These are phyloP conservation scores for Sporothrix schenckii DNA, from an alignment of 2,329 filamentous ascomycete species.

Conservation along the genomic window DNA sequence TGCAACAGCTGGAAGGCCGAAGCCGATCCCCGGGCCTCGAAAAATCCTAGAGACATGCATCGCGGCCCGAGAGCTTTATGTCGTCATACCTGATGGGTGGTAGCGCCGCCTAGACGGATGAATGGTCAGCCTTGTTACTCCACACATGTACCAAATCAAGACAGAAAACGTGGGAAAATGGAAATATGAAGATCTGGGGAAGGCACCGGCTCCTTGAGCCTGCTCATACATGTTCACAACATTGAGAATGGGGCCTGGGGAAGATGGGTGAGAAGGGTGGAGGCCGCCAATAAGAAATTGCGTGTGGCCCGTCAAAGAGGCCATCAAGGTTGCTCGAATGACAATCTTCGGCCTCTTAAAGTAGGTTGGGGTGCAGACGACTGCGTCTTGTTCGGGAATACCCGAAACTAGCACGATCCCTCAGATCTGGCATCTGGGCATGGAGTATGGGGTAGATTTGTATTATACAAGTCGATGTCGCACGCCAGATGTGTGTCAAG, in stretches of 20 bases:
- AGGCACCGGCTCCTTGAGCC: conserved; percentile 8
- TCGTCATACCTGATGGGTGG: conserved; percentile 70
- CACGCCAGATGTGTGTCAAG: conserved; percentile 20
- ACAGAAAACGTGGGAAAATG: conserved; percentile 30
- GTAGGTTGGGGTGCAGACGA: conserved; percentile 8
- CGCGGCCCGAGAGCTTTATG: conserved; percentile 34
- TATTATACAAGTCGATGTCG: background rate
- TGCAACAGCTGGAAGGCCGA: background rate
- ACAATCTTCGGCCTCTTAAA: background rate
- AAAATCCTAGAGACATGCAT: conserved; percentile 27
- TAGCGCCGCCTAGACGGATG: conserved; percentile 64
- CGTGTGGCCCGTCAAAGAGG: conserved; percentile 16
- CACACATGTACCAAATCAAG: conserved; percentile 31
- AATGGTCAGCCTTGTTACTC: conserved; percentile 38
- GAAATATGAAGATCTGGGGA: conserved; percentile 10
- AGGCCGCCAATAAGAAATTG: conserved; percentile 28
- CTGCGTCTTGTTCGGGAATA: conserved; percentile 30
- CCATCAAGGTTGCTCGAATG: conserved; percentile 35
- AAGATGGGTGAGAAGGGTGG: conserved; percentile 2
- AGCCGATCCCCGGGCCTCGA: background rate
- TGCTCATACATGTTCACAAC: conserved; percentile 26
- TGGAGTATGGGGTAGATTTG: conserved; percentile 16
- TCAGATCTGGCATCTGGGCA: background rate
- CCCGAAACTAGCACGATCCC: conserved; percentile 31
- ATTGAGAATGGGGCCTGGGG: background rate